Evolutionary conservation across 139 green algal genomes (phyloP).

Genomic region (Closterium sp.): DNA sequence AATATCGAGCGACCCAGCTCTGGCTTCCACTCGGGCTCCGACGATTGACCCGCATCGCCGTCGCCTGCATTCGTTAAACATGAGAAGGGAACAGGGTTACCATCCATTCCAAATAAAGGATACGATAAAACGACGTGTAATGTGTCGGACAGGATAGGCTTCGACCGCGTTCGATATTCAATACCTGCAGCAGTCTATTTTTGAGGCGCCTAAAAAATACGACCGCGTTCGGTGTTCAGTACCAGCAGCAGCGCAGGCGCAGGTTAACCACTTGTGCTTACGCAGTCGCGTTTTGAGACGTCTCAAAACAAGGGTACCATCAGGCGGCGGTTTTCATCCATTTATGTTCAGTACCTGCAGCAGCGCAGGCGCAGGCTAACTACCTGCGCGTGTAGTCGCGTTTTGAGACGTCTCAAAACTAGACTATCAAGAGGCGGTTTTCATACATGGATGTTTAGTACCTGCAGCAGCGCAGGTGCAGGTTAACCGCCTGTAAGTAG

Average conservation of each 20-base stretch:
- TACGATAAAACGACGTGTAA: neutral
- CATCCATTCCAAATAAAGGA: neutral
- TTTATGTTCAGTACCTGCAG: neutral
- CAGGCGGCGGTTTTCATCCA: too few species aligned
- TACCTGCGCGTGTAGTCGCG: too few species aligned
- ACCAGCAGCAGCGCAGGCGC: too few species aligned
- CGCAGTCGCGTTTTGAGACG: too few species aligned
- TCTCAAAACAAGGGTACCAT: too few species aligned
- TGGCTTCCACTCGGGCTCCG: too few species aligned
- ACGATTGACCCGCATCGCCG: too few species aligned
- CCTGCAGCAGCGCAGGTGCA: neutral
- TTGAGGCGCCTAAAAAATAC: too few species aligned
- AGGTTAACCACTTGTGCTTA: too few species aligned
- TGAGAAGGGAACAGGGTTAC: neutral
- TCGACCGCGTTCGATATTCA: neutral
- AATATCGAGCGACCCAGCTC: too few species aligned
- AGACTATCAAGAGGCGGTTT: neutral
- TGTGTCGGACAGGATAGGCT: neutral
- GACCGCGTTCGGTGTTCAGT: too few species aligned
- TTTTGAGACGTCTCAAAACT: neutral
- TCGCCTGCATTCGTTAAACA: neutral
- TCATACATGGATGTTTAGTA: neutral
- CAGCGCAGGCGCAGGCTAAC: neutral
- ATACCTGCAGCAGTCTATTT: too few species aligned
- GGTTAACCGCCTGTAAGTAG: neutral